Base-by-base conservation (phyloP, 2,329 filamentous ascomycete genomes). In the Arachnopeziza araneosa region DNA sequence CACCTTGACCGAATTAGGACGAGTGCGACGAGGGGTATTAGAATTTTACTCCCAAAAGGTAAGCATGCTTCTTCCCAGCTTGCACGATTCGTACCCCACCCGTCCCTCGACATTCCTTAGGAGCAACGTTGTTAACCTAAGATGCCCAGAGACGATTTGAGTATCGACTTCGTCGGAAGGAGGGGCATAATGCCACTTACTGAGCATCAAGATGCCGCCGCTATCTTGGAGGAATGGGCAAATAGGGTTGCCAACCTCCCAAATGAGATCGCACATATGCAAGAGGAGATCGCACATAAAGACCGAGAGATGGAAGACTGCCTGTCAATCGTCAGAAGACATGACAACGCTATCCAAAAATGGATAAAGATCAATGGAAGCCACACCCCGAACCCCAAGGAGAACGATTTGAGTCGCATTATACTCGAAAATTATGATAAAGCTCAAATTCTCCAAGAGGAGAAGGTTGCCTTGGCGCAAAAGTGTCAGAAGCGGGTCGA, bases 271-370 rank as follows among this genome's bases (percentile, higher is more conserved):
- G 86, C 87, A 22, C 92, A 93, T 76, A 81, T 93, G 63, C 88
- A 93, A 70, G 90, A 93, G 71, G 90, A 95, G 75, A 90, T 93
- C 64, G 80, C 86, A 70, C 87, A 90, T 72, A 93, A 93, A 74
- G 90, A 96, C 72, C 81, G 83, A 55, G 80, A 85, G 65, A 88
- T 90, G 66, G 79, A 84, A 70, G 86, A 90, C 54, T 87, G 87
- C 71, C 78, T 87, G 60, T 81, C 84, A 63, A 81, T 83, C 64
- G 90, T 93, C 70, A 83, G 85, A 50, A 85, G 88, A 60, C 86
- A 87, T 65, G 90, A 96, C 70, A 81, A 75, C 57, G 86, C 86
- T 70, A 85, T 95, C 50, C 90, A 96, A 71, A 91, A 89, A 75
- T 93, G 86, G 79, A 90, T 93, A 73, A 90, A 89, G 69, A 77